Evolutionary conservation across 768 basidiomycete species (phyloP).

Genomic region (Suillus ampliporus): DNA sequence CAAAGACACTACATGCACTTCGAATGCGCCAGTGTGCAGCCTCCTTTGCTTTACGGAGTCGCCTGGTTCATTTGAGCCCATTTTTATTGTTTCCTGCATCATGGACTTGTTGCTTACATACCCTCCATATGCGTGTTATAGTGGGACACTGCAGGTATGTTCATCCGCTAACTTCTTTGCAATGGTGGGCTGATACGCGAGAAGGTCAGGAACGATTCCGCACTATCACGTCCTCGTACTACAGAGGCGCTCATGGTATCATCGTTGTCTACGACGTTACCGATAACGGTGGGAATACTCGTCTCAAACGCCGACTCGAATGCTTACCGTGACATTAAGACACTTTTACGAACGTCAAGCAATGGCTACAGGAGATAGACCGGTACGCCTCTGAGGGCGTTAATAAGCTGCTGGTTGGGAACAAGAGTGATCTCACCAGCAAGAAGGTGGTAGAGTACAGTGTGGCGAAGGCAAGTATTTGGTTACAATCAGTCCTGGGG

Average conservation of each 20-base stretch:
- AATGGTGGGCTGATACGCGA: constrained; percentile 11
- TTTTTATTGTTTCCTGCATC: neutral
- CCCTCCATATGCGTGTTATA: constrained; percentile 28
- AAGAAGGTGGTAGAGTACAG: constrained; percentile 95
- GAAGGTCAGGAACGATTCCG: constrained; percentile 97
- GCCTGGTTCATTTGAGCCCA: neutral
- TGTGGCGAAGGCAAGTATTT: constrained; percentile 71
- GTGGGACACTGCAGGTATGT: constrained; percentile 97
- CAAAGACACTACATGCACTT: neutral
- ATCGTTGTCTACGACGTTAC: constrained; percentile 99
- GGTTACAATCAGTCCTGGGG: neutral
- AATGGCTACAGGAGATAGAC: constrained; percentile 93
- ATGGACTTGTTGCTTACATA: constrained; percentile 31
- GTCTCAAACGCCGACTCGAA: constrained; percentile 1
- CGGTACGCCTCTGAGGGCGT: constrained; percentile 98
- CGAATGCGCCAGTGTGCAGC: neutral
- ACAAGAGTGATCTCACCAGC: constrained; percentile 97
- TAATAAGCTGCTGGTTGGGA: constrained; percentile 97
- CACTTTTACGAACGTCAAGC: constrained; percentile 94
- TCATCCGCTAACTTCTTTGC: neutral
- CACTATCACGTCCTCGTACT: constrained; percentile 99
- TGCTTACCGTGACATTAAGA: constrained; percentile 52
- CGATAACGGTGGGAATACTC: constrained; percentile 70
- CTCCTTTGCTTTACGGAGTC: neutral
- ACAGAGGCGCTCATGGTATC: constrained; percentile 98